A percentile compares a stretch with the other conserved stretches of the same genome.
These are phyloP conservation scores for Apiotrichum sp. DNA, from an alignment of 1,284 basidiomycete genomes.

Conservation along the genomic window DNA sequence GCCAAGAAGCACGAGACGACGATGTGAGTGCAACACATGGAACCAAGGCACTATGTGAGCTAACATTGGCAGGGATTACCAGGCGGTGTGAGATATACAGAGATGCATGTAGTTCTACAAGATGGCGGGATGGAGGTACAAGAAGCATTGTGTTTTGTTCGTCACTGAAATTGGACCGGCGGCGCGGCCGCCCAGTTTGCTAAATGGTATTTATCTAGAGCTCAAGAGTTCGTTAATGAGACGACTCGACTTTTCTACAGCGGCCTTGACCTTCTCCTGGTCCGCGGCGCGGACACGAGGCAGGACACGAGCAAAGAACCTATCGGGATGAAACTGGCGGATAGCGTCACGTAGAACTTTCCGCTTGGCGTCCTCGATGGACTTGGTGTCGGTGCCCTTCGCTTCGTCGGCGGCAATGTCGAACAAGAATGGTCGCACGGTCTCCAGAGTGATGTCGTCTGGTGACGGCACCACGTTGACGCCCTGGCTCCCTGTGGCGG, in stretches of 20 bases:
- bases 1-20: constrained; percentile 85
- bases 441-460: constrained; percentile 54
- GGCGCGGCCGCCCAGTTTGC: no score
- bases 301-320: constrained; percentile 59
- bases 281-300: constrained; percentile 55
- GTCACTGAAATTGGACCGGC: no score
- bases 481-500: constrained; percentile 28
- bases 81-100: constrained; percentile 22
- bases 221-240: constrained; percentile 26
- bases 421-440: constrained; percentile 54
- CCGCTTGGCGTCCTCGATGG: constrained; percentile 41
- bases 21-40: constrained; percentile 7
- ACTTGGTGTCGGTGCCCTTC: constrained; percentile 49
- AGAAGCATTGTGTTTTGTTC: no score
- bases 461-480: constrained; percentile 21
- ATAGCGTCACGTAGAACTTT: constrained; percentile 55
- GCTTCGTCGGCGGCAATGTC: constrained; percentile 50
- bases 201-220: constrained; percentile 2
- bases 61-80: constrained; percentile 26
- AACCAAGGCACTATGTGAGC: no score
- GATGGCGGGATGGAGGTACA: neutral
- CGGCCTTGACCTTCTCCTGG: constrained; percentile 56
- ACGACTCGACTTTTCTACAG: constrained; percentile 51
- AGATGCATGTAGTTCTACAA: constrained; percentile 6
- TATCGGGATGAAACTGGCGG: constrained; percentile 68